phyloP scores from a whole-genome alignment of 352 stramenopile species.

The Vaucheria bursata region DNA sequence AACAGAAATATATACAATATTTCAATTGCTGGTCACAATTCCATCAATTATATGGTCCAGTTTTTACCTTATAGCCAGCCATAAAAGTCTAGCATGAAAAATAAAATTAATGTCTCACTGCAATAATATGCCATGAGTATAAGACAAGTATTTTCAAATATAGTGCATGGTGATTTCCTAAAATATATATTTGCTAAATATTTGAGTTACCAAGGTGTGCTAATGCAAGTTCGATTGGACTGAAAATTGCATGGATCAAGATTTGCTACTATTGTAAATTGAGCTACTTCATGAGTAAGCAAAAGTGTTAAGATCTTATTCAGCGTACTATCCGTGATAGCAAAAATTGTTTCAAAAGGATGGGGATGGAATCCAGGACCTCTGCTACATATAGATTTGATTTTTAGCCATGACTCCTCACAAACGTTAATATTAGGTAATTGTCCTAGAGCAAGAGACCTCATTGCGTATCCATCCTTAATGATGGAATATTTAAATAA shows the following conservation, averaged over 20 bases:
- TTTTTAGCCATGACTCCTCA: background rate
- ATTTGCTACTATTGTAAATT: background rate
- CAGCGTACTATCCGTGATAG: background rate
- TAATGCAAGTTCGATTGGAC: too few relatives aligned
- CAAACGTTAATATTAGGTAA: background rate
- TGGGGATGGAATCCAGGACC: background rate
- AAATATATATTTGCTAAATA: too few relatives aligned
- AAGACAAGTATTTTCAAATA: too few relatives aligned
- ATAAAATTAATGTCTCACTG: too few relatives aligned
- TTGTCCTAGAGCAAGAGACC: background rate
- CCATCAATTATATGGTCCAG: too few relatives aligned
- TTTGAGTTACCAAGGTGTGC: too few relatives aligned
- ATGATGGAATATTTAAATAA: background rate
- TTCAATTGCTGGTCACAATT: too few relatives aligned
- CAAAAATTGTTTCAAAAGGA: background rate
- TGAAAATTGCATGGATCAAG: background rate
- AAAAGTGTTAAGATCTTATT: background rate
- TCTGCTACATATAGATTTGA: background rate
- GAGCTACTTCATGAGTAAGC: slow-evolving; percentile 2
- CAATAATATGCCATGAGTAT: too few relatives aligned
- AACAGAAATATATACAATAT: too few relatives aligned
- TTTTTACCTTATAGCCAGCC: too few relatives aligned
- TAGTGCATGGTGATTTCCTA: too few relatives aligned
- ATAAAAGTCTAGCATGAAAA: too few relatives aligned
- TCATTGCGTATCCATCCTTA: background rate